Base-by-base conservation (phyloP, 768 basidiomycete species). In the Pleurotus salmoneostramineus region DNA sequence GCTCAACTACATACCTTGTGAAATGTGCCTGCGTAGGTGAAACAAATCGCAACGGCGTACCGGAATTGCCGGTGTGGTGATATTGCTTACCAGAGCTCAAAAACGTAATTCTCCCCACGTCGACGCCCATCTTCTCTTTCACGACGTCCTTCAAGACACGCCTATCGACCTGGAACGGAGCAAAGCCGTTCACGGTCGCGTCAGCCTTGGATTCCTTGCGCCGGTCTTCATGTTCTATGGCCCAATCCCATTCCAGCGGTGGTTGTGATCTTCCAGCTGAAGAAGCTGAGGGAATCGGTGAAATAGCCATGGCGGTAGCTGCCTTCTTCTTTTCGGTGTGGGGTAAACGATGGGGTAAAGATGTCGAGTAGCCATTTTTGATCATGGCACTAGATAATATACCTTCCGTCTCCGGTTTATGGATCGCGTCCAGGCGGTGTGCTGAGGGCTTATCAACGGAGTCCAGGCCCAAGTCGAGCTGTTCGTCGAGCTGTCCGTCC, bases 141-240 rank as follows among this genome's bases (percentile, higher is more conserved):
- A 93, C 85, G 44, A 93, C 84, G 62, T 91, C 89, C 69, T 84
- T 88, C 60, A 94, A 74, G 17, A 91, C 76, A 56, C 79, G 78
- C 56, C 91, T 73, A 70, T 93, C 92, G 27, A 93, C 85, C 56
- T 83, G 83, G 64, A 93, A 91, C 21, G 88, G 88, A 4, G 77
- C 79, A 7, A 79, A 74, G 35, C 80, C 81, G 63, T 90, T 87
- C 15, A 84, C 63, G 3, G 79, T 80, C 11, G 80, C 79, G 61
- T 91, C 89, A 2, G 81, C 83, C 63, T 78, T 80, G 2, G 80
- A 78, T 69, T 92, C 90, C 36, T 71, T 78, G 64, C 74, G 78
- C 46, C 89, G 74, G 68, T 91, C 89, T n/a, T 74, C 83, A 56
- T 86, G 87, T 68, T 91, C 90, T 35, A 79, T 64, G 15, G 83